Evolutionary conservation across 768 basidiomycete genomes (phyloP), one percentile per base, ranked within the genome.

Genomic region (Clitopilus hobsonii): DNA sequence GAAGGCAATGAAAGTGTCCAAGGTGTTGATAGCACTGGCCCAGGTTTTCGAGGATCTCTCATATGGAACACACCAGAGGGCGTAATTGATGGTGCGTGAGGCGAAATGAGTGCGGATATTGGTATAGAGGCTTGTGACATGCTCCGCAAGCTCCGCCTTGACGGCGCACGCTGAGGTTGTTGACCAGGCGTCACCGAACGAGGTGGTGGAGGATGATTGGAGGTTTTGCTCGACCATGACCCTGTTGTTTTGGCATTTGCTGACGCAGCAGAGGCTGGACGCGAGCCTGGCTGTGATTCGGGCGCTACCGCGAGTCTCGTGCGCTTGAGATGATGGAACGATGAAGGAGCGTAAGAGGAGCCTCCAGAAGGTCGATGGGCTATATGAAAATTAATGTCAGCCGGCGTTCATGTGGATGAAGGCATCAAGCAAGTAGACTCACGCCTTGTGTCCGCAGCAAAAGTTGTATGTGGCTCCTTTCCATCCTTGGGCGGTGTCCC

Each of bases 61-160:
- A 91, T 91, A 63, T 91, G 88, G 61, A 84, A 91, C 16, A 74
- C 77, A 25, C 79, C 69, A 11, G 83, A 83, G 45, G 72, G 76
- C 30, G 75, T 70, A 32, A 92, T 62, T 6, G 89, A 91, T 4
- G 88, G 89, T 23, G 86, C 88, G 62, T 88, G 88, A 0, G 89
- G 89, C 2, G 88, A 84, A 38, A 92, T 78, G 58, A 90, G 73
- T 2, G 89, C 89, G 36, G 86, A 86, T 54, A 92, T 80, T 2
- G 89, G 89, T 20, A 92, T 86, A n/a, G 89, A 91, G 11, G 77
- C 73, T 64, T 85, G 83, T 2, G 88, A 88, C 55, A 85, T 70
- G 63, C 84, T 87, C 38, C 74, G 78, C 55, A 85, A 18, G 22
- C 41, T 45, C 18, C 41, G 18, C 51, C 77, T 76, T 16, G 76